Base-by-base conservation (phyloP, 768 basidiomycete genomes). In the Strobilomyces confusus region DNA sequence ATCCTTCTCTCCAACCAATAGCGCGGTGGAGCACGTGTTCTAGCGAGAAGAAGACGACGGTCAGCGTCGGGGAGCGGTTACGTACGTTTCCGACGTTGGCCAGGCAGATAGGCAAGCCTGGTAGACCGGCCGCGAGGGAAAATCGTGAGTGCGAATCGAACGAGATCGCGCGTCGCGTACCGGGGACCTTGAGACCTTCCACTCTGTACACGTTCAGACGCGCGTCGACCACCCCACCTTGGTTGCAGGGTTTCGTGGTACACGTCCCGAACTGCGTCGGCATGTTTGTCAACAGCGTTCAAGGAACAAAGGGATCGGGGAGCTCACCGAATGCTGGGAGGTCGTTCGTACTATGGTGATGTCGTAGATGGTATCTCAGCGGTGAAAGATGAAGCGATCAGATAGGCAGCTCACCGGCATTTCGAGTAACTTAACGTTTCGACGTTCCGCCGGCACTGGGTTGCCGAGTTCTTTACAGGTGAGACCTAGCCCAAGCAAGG, bases 181-280 rank as follows among this genome's bases (percentile, higher is more conserved):
- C 83, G 44, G 81, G 82, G 12, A 88, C 75, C 61, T 87, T 85
- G 44, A 88, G 70, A 20, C 76, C 74, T 52, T 73, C 51, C 1
- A 83, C 75, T 0, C 83, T 82, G 57, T 87, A 85, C 8, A 87
- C 84, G 52, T 82, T 83, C 44, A 87, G 63, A 26, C 70, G 70
- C 5, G 75, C 51, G 58, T 88, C 84, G 5, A 88, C 82, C 8
- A 89, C 86, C 4, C 86, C 87, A 2, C 76, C 77, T 29, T 76
- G 49, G 12, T 79, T 73, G 1, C 78, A 76, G 0, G 82, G 75
- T 64, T 84, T 85, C 86, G 87, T 87, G 0, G 84, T 77, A 51
- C 84, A 86, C 0, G 84, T 87, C 36, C 84, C 84, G 4, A 83
- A 70, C 82, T 84, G 22, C 2, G 19, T 41, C 1, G 22, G 37